These are phyloP conservation scores for Plenodomus tracheiphilus DNA, from an alignment of 2,329 filamentous ascomycete genomes.

Conservation along the genomic window DNA sequence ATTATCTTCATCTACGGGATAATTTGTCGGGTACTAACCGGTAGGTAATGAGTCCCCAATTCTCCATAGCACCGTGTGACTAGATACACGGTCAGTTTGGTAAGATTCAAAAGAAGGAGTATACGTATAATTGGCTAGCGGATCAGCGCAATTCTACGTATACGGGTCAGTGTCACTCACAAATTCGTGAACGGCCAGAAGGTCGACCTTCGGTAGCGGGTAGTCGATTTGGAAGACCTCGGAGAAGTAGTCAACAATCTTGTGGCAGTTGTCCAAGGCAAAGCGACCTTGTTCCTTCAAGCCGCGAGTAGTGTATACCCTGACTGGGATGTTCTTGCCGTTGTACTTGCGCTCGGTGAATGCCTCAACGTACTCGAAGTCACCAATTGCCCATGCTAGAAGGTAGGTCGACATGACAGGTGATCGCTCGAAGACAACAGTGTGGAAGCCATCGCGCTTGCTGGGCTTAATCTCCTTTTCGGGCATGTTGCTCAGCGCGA, in stretches of 20 bases:
- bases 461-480: slow-evolving; percentile 75
- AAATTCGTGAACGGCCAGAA: slow-evolving; percentile 95
- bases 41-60: slow-evolving; percentile 97
- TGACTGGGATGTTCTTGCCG: slow-evolving; percentile 85
- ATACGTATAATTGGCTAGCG: slow-evolving; percentile 49
- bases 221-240: slow-evolving; percentile 89
- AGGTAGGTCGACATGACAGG: slow-evolving; percentile 97
- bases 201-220: slow-evolving; percentile 90
- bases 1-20: slow-evolving; percentile 2
- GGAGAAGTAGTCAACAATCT: slow-evolving; percentile 95
- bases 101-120: slow-evolving; percentile 8
- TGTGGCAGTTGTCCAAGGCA: slow-evolving; percentile 87
- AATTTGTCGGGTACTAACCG: slow-evolving; percentile 47
- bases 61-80: slow-evolving; percentile 89
- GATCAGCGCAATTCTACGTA: slow-evolving; percentile 23
- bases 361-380: slow-evolving; percentile 95
- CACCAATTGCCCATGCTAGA: slow-evolving; percentile 91
- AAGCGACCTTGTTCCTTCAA: slow-evolving; percentile 89
- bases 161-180: slow-evolving; percentile 52
- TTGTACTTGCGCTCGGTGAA: slow-evolving; percentile 89
- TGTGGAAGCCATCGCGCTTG: slow-evolving; percentile 70
- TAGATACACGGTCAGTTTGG: slow-evolving; percentile 51
- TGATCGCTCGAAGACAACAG: slow-evolving; percentile 87
- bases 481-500: slow-evolving; percentile 94
- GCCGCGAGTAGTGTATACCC: slow-evolving; percentile 95